These are phyloP conservation scores for Peniophora sp. DNA, from an alignment of 1,284 basidiomycete species.

Conservation along the genomic window DNA sequence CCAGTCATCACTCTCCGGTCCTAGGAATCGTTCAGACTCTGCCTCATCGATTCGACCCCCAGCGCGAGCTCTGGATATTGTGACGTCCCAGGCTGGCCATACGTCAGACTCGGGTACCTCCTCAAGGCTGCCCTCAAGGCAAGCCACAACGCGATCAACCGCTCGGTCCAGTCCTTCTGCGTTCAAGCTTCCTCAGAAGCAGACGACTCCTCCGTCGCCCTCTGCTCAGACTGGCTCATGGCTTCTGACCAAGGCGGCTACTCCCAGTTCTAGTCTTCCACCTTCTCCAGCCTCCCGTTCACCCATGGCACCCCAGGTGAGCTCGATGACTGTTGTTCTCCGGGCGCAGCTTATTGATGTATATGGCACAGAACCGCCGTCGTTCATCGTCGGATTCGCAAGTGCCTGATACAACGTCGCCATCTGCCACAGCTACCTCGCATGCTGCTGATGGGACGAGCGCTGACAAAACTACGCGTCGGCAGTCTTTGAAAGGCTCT, in stretches of 20 bases:
- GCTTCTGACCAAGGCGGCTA: background rate
- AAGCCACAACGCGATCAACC: background rate
- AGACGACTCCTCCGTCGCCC: too few species aligned
- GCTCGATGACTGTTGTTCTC: background rate
- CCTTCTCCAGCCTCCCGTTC: background rate
- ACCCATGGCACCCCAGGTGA: background rate
- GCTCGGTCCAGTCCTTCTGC: background rate
- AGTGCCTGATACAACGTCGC: background rate
- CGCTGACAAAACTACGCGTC: background rate
- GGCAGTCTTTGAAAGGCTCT: background rate
- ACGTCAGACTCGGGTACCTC: background rate
- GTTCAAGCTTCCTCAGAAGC: background rate
- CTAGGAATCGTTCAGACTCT: too few species aligned
- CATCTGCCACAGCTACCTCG: background rate
- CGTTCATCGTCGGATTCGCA: constrained; percentile 11
- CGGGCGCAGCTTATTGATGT: background rate
- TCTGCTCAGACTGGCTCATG: background rate
- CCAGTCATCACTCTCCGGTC: too few species aligned
- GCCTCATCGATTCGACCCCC: too few species aligned
- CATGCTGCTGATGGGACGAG: background rate
- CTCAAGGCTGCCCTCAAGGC: background rate
- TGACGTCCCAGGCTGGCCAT: too few species aligned
- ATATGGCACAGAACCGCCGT: constrained; percentile 2
- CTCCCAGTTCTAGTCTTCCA: background rate
- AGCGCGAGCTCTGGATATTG: too few species aligned